Conservation (phyloP, 441 rosid genomes). For the Corymbia citriodora region DNA sequence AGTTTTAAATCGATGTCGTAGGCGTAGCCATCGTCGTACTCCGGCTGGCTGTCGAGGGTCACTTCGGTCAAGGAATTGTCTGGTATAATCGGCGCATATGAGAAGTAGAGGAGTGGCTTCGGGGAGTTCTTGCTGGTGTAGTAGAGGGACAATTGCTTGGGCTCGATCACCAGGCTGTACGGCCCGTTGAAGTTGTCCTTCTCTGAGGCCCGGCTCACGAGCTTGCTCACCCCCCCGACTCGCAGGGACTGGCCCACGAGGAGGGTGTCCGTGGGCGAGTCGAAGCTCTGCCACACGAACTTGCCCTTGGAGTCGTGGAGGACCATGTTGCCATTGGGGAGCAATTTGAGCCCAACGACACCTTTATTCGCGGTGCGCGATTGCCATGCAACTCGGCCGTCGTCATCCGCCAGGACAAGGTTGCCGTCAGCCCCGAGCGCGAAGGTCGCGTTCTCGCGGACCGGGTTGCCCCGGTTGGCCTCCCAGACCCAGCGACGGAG, state of each 20-base stretch:
- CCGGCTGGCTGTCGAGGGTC: constrained; percentile 19
- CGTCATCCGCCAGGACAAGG: neutral
- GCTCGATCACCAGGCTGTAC: constrained; percentile 27
- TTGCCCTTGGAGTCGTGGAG: constrained; percentile 8
- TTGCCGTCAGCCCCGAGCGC: neutral
- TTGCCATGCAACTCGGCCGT: neutral
- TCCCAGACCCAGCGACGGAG: neutral
- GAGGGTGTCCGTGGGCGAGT: constrained; percentile 36
- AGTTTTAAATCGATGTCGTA: constrained; percentile 24
- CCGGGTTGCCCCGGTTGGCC: neutral
- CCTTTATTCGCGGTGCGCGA: neutral
- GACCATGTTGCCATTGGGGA: constrained; percentile 9
- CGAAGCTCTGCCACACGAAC: constrained; percentile 47
- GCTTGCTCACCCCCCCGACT: constrained; percentile 22
- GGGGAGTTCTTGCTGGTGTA: constrained; percentile 12
- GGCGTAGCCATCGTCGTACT: constrained; percentile 19
- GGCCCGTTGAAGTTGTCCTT: constrained; percentile 24
- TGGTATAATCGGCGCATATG: neutral
- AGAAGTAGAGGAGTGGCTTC: constrained; percentile 18
- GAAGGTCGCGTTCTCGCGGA: neutral
- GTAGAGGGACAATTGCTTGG: constrained; percentile 22
- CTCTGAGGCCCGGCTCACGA: constrained; percentile 33
- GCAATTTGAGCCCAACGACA: neutral
- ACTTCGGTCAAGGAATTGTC: constrained; percentile 16
- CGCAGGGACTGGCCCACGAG: constrained; percentile 29